Conservation (phyloP, 345 rosid genomes). For the Camelina hispida region DNA sequence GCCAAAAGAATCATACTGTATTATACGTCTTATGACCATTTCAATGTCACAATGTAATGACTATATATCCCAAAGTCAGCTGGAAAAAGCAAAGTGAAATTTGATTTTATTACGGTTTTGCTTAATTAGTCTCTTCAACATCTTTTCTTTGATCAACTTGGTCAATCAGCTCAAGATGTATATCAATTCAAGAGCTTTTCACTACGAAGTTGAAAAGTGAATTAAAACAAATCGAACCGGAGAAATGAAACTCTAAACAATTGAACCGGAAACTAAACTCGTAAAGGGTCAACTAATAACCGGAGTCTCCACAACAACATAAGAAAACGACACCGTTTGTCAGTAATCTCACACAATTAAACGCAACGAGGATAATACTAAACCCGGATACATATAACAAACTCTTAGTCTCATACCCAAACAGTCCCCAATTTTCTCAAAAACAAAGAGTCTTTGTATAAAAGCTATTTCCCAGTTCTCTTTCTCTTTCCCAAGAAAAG, state of each 20-base stretch:
- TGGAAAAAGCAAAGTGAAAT: too few relatives aligned
- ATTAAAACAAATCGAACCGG: not conserved
- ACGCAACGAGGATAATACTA: constrained; percentile 24
- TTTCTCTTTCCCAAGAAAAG: not conserved
- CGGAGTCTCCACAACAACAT: not conserved
- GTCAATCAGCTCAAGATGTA: not conserved
- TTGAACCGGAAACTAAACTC: constrained; percentile 9
- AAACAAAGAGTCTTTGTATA: not conserved
- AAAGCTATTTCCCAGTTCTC: not conserved
- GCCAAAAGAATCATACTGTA: not conserved
- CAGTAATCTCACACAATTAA: not conserved
- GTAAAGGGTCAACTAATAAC: not conserved
- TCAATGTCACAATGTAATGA: too few relatives aligned
- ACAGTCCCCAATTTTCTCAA: constrained; percentile 2
- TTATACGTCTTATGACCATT: not conserved
- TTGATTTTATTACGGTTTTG: too few relatives aligned
- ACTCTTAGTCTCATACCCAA: constrained; percentile 16
- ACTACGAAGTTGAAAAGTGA: not conserved
- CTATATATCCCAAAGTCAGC: too few relatives aligned
- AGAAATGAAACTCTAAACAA: not conserved
- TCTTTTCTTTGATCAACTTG: too few relatives aligned
- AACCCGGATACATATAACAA: constrained; percentile 22
- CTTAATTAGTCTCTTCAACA: too few relatives aligned
- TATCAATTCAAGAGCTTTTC: not conserved
- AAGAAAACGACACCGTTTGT: not conserved